Percentiles rank a stretch among this genome's conserved stretches.
These are phyloP conservation scores for Aspergillus sp. DNA, from an alignment of 2,329 filamentous ascomycete genomes.

Conservation along the genomic window DNA sequence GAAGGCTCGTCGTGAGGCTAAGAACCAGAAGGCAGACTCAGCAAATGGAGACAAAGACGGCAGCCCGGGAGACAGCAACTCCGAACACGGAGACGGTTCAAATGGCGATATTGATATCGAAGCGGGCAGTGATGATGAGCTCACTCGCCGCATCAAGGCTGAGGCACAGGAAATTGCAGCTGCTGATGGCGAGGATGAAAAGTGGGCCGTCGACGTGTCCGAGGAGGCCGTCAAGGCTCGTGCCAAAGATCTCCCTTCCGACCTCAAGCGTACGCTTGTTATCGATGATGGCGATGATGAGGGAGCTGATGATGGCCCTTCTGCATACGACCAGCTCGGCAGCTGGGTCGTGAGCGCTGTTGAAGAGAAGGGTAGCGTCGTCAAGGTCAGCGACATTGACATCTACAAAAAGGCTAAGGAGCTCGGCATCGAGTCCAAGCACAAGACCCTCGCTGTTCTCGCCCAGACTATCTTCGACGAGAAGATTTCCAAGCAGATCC, in stretches of 20 bases:
- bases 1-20: conserved; percentile 69
- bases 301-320: conserved; percentile 70
- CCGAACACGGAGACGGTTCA: conserved; percentile 50
- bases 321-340: conserved; percentile 80
- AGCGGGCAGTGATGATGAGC: conserved; percentile 82
- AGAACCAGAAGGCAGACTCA: conserved; percentile 60
- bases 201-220: conserved; percentile 96
- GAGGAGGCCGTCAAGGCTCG: conserved; percentile 91
- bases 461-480: conserved; percentile 91
- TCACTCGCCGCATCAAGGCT: conserved; percentile 65
- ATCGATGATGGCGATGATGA: conserved; percentile 71
- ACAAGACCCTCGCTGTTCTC: conserved; percentile 84
- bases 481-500: conserved; percentile 79
- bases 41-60: conserved; percentile 51
- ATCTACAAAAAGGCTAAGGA: conserved; percentile 97
- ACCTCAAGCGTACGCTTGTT: conserved; percentile 86
- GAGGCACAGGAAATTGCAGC: conserved; percentile 66
- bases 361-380: conserved; percentile 60
- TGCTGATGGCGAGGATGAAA: conserved; percentile 66
- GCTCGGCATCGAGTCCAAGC: conserved; percentile 86
- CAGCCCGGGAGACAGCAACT: conserved; percentile 59
- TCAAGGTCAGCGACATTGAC: conserved; percentile 76
- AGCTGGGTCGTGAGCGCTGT: conserved; percentile 79
- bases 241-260: conserved; percentile 83
- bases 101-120: conserved; percentile 60